Conservation (phyloP, 306 rosid genomes). For the peach (Prunus persica) region DNA sequence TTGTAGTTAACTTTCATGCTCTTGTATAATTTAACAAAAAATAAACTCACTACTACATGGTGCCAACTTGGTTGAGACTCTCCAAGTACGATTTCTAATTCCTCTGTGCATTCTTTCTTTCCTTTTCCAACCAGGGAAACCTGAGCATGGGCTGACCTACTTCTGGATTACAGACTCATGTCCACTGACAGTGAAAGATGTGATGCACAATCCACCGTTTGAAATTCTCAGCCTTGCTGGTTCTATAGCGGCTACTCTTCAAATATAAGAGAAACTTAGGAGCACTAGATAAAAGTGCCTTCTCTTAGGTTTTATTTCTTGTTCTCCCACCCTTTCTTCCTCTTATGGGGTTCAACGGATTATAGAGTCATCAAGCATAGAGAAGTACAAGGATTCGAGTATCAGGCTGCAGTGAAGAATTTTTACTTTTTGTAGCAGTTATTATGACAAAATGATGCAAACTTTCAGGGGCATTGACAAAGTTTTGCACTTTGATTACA, state of each 20-base stretch:
- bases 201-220: slow-evolving; percentile 71
- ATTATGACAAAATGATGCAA: slow-evolving; percentile 2
- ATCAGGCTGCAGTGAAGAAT: slow-evolving; percentile 1
- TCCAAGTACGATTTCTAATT: not conserved
- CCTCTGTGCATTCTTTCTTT: slow-evolving; percentile 4
- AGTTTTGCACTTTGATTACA: not conserved
- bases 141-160: slow-evolving; percentile 66
- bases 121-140: slow-evolving; percentile 49
- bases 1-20: not conserved
- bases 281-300: not conserved
- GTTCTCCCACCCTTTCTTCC: not conserved
- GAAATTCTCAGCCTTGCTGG: slow-evolving; percentile 86
- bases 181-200: slow-evolving; percentile 71
- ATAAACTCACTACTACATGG: not conserved
- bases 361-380: slow-evolving; percentile 13
- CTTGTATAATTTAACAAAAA: not conserved
- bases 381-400: slow-evolving; percentile 1
- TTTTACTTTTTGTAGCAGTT: not conserved
- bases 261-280: slow-evolving; percentile 38
- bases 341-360: not conserved
- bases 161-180: slow-evolving; percentile 98
- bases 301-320: not conserved
- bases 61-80: not conserved
- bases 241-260: slow-evolving; percentile 74
- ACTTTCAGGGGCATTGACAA: not conserved